phyloP scores from a whole-genome alignment of 1,139 yeast genomes.

The Candida sp. region DNA sequence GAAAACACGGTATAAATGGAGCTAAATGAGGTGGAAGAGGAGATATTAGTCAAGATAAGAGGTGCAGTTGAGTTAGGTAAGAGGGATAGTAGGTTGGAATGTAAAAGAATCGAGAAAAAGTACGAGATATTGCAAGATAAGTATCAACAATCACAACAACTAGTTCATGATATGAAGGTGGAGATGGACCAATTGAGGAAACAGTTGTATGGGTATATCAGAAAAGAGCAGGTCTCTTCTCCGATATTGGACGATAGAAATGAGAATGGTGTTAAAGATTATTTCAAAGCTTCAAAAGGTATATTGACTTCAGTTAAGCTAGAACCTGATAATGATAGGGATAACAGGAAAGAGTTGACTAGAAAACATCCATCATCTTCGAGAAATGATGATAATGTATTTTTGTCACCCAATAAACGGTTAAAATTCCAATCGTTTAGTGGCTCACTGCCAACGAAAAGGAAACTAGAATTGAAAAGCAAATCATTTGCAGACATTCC shows the following conservation, averaged over 20 bases:
- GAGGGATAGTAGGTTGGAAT: not conserved
- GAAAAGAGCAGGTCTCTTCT: not conserved
- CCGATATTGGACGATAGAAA: conserved; percentile 1
- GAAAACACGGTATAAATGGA: not conserved
- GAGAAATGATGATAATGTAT: not conserved
- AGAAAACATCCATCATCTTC: not conserved
- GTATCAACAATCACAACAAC: not conserved
- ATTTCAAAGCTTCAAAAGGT: not conserved
- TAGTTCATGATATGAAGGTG: not conserved
- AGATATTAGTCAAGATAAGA: not conserved
- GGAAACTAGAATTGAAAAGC: conserved; percentile 1
- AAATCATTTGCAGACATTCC: conserved; percentile 6
- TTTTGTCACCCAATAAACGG: not conserved
- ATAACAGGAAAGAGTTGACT: not conserved
- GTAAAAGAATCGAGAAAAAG: not conserved
- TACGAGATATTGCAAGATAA: not conserved
- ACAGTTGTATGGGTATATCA: not conserved
- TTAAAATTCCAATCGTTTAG: conserved; percentile 1
- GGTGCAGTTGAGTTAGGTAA: not conserved
- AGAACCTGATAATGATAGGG: not conserved
- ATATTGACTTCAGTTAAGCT: not conserved
- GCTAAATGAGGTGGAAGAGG: not conserved
- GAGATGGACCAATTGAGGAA: conserved; percentile 1
- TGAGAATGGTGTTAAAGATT: not conserved
- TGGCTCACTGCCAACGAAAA: not conserved